Base-by-base conservation (phyloP, 2,329 filamentous ascomycete species). In the Colletotrichum sp. region DNA sequence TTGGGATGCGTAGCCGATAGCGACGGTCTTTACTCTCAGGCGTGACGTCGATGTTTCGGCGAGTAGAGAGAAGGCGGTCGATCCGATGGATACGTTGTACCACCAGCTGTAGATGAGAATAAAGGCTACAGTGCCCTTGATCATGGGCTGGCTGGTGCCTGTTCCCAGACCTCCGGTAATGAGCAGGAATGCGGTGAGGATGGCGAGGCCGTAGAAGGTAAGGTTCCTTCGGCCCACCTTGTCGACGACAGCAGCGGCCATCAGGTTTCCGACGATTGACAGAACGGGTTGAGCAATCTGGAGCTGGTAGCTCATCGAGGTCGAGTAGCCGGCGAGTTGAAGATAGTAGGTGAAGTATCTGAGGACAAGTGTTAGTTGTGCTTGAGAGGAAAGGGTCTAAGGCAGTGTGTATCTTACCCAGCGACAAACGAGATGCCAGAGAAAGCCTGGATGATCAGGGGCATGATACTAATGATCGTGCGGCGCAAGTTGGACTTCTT, bases 71-170 rank as follows among this genome's bases (percentile, higher is more conserved):
- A 82, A 86, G n/a, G 83, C 83, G 4, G 83, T 84, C 4, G 84
- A 81, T 12, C 86, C 86, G 34, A 88, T 85, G n/a, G 83, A 84
- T 60, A 85, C 80, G 48, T 86, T 83, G 73, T 86, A 87, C 70
- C 81, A 80, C 77, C 81, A 86, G 78, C 80, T 82, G 78, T 84
- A 87, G 26, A 87, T 71, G 30, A 85, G 77, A 8, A 87, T 83
- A 73, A 87, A 80, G 16, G 83, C 83, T 32, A 83, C 81, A 0
- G 80, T 79, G 7, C 80, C 82, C n/a, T 76, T 68, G 21, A 75
- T 32, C 75, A 72, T 71, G 24, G 75, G 64, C 52, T 73, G 64
- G 38, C 58, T 69, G 71, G 80, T 81, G 71, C 81, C 77, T 8
- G 75, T 78, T 9, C 82, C 85, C 7, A 87, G 79, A 5, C 85